Evolutionary conservation across 805 yeast species (phyloP), one percentile per base, ranked within the genome.

Genomic region (Cyberlindnera maritima): DNA sequence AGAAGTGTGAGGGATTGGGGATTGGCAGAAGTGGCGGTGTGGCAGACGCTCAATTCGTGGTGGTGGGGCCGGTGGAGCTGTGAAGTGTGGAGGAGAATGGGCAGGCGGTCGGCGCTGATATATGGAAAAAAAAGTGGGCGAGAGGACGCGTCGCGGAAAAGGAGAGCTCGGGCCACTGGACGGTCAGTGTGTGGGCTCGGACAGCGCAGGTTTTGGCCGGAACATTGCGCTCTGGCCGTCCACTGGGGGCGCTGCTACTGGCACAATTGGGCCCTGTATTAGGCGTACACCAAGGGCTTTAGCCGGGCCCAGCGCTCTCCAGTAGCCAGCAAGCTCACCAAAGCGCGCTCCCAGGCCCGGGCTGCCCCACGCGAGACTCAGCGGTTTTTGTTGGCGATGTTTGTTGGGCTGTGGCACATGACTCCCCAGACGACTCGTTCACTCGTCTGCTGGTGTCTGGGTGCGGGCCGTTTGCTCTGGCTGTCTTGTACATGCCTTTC

Each of bases 81-180:
- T 12, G n/a, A n/a, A n/a, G 31, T 28, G 31, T 28, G 31, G 31
- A 28, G 31, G 11, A 13, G 31, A 28, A 28, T 28, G 31, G 11
- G 31, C 31, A 28, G 31, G 11, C 31, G 31, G 11, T 13, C n/a
- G 31, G n/a, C 31, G 31, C 13, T 28, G 31, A 28, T 28, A 28
- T 28, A 28, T 28, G n/a, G 8, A 14, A 28, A 28, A 28, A 28
- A 28, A 37, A 37, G 40, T 37, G 40, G 40, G 23, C 40, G 40
- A 25, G 40, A 37, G 40, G 40, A 26, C 40, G 40, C 40, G 40
- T 37, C 40, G 40, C 40, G 40, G 40, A 37, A 37, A 37, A 37
- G 40, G 40, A 37, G 35, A 32, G 32, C 31, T 11, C 31, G 31
- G 31, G 31, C 31, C 31, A 28, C 31, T 12, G 31, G 31, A 28